Evolutionary conservation across 1,284 basidiomycete genomes (phyloP), one percentile per base, ranked within the genome.

Genomic region (Cryptococcus hybrid): DNA sequence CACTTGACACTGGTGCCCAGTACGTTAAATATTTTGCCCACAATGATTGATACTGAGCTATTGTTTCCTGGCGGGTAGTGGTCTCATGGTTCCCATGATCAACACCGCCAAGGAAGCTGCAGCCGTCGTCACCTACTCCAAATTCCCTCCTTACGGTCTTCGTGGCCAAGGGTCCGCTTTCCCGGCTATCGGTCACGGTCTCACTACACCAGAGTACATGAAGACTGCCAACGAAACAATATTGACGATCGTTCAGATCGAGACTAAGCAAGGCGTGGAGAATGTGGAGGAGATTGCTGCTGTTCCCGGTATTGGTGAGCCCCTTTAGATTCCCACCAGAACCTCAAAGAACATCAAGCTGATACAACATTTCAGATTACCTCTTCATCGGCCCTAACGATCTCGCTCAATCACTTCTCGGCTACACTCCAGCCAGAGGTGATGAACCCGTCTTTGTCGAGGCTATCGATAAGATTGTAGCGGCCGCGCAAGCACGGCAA

Each of bases 351-450:
- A 30, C 30, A 30, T 13, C 7, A 12, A 45, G 44, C 12, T 46
- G 36, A 37, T 36, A n/a, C 7, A 11, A 13, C 30, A 40, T n/a
- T n/a, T 49, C 55, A 72, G 71, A 74, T 51, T 51, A 59, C 42
- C 34, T 74, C 38, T 71, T 74, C 60, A 71, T 74, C 60, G 71
- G 71, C 30, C 71, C 71, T 5, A 74, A 74, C 54, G 71, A 74
- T 47, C 66, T 74, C 24, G 67, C 69, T 15, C 65, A 65, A 40
- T 70, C 70, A 5, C 47, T 72, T 7, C 64, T 74, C 34, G 69
- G 69, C 39, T 72, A 69, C 53, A 63, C 60, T 3, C 72, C 72
- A 8, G 68, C 72, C 3, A 52, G 56, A 12, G 67, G 65, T 7
- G 66, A 66, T 46, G 69, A 71, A 51, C 64, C 65, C 7, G 64